Base-by-base conservation (phyloP, 306 rosid genomes). In the Dalbergia cochinchinensis region DNA sequence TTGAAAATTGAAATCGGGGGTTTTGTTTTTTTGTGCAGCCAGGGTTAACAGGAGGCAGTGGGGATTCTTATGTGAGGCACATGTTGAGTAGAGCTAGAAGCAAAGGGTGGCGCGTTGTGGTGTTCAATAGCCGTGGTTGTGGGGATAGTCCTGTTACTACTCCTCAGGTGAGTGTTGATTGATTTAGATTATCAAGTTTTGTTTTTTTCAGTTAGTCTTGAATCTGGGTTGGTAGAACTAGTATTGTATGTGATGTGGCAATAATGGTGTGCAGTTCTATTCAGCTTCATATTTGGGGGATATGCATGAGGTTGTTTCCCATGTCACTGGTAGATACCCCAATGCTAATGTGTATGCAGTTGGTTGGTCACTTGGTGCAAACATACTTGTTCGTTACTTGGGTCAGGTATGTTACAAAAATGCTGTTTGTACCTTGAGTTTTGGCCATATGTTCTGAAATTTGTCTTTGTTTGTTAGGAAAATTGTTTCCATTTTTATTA, bases 291-390 rank as follows among this genome's bases (percentile, higher is more conserved):
- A 88, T 89, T 74, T 90, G 77, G 99, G 99, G 80, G 99, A 95
- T 74, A 71, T 93, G 74, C 54, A 75, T 47, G 93, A 93, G 79
- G 98, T 95, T 59, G 94, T 95, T 77, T 88, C 85, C 9, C 96
- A 90, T 89, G 93, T 95, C 73, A 80, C 88, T 19, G 47, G 57
- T 71, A 85, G 86, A 57, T 93, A 91, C 81, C 96, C 92, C 0
- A 62, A 85, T 61, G 98, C 99, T 31, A 91, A 95, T 84, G 14
- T 95, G 15, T 93, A 95, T 80, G 98, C 91, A 0, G 93, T 65
- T 78, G 99, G 99, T 18, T 95, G 99, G 99, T 95, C 99, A 67
- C 94, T 95, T 54, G 99, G 99, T 4, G 99, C 96, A 44, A 95
- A 95, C 84, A 90, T 95, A 86, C 99, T 95, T 16, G 97, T 95